Percentiles rank a stretch among this genome's conserved stretches.
Conservation (phyloP, 371 early-diverging fungal genomes). For the Mortierella sp. region DNA sequence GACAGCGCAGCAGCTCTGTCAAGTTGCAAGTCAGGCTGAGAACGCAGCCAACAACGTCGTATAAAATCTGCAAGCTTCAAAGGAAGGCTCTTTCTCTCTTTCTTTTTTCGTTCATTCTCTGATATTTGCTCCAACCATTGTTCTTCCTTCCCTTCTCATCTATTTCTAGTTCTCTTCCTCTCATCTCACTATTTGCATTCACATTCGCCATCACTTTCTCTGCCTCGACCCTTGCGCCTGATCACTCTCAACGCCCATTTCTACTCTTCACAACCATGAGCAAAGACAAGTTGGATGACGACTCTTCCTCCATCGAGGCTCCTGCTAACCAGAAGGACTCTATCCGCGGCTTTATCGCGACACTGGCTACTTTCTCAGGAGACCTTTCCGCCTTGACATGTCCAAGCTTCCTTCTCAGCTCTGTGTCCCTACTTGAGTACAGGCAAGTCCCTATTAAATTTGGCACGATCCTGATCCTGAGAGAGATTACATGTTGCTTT, state of each 20-base stretch:
- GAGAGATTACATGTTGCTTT: no score
- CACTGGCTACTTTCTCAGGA: constrained; percentile 80
- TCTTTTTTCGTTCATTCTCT: not conserved
- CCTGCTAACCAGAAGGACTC: constrained; percentile 73
- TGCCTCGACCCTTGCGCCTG: not conserved
- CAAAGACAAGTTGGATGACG: constrained; percentile 12
- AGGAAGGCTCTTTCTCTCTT: not conserved
- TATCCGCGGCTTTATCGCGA: constrained; percentile 78
- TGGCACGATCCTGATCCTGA: no score
- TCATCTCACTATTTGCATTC: not conserved
- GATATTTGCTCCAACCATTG: not conserved
- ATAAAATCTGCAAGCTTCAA: no score
- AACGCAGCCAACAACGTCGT: no score
- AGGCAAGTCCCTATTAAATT: constrained; percentile 60
- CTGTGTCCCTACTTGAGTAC: constrained; percentile 82
- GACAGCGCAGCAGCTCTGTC: not conserved
- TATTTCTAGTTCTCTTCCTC: not conserved
- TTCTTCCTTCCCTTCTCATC: not conserved
- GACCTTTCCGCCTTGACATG: constrained; percentile 83
- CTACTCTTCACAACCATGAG: not conserved
- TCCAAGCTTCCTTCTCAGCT: constrained; percentile 81
- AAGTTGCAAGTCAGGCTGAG: not conserved
- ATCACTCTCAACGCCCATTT: not conserved
- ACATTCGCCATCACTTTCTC: not conserved
- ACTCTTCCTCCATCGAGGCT: constrained; percentile 48